Conservation (phyloP, 257 asterid genomes). For the Solanum pinnatisectum region DNA sequence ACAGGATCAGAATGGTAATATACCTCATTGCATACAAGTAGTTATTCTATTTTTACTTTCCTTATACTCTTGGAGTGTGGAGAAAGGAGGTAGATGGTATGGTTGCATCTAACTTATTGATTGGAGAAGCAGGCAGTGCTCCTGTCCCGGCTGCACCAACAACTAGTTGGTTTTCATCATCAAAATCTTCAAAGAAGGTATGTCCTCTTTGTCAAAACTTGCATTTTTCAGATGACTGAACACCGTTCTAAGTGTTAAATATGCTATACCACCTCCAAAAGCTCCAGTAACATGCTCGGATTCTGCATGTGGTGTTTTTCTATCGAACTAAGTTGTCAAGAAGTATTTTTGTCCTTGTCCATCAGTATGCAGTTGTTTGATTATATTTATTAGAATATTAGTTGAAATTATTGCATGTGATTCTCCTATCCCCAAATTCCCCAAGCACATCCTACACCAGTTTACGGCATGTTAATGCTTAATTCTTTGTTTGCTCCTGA, state of each 20-base stretch:
- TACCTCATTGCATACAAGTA: neutral
- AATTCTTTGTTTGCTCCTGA: neutral
- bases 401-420: neutral
- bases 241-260: neutral
- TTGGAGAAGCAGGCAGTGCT: constrained; percentile 36
- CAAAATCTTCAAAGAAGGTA: constrained; percentile 88
- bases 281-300: neutral
- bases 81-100: neutral
- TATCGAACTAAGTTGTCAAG: neutral
- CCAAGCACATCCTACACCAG: neutral
- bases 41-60: neutral
- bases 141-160: constrained; percentile 58
- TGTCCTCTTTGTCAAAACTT: neutral
- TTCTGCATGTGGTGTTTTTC: neutral
- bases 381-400: neutral
- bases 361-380: neutral
- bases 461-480: neutral
- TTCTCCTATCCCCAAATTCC: neutral
- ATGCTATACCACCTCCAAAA: neutral
- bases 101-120: constrained; percentile 14
- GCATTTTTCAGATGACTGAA: neutral
- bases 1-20: constrained; percentile 60
- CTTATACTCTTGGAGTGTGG: neutral
- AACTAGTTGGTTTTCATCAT: constrained; percentile 84
- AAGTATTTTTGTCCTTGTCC: neutral